Percentiles rank a stretch among this genome's conserved stretches.
These are phyloP conservation scores for Colletotrichum shisoi DNA, from an alignment of 2,329 filamentous ascomycete species.

Conservation along the genomic window DNA sequence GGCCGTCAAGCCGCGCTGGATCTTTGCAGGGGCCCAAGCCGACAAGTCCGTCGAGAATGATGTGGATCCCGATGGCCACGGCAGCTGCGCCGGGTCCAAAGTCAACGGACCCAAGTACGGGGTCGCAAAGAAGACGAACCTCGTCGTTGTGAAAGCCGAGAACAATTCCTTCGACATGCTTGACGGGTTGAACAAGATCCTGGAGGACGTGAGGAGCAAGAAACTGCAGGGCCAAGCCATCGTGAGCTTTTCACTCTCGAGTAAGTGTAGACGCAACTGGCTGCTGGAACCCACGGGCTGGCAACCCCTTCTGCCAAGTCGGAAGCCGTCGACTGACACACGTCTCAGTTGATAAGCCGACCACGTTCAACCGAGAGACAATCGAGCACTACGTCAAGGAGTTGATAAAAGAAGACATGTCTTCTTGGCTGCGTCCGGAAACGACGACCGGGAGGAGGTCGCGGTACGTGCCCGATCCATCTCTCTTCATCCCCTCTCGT, in stretches of 20 bases:
- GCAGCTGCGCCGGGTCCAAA: slow-evolving; percentile 7
- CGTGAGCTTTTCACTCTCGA: neutral
- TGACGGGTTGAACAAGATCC: neutral
- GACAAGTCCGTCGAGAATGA: neutral
- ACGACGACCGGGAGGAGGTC: neutral
- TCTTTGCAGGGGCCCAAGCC: neutral
- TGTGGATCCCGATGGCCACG: neutral
- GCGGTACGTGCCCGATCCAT: neutral
- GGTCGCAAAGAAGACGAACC: neutral
- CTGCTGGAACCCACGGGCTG: too few relatives aligned
- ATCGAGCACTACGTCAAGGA: neutral
- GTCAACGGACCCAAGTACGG: slow-evolving; percentile 16
- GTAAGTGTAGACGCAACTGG: neutral
- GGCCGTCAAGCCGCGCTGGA: slow-evolving; percentile 14
- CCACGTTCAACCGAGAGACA: neutral
- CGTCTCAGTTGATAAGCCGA: too few relatives aligned
- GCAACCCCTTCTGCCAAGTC: too few relatives aligned
- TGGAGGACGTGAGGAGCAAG: neutral
- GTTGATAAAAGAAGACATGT: neutral
- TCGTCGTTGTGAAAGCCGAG: slow-evolving; percentile 7
- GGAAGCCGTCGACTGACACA: too few relatives aligned
- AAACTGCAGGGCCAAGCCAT: neutral
- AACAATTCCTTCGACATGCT: neutral
- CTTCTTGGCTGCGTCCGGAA: slow-evolving; percentile 4
- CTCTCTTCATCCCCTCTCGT: too few relatives aligned